These are phyloP conservation scores for Glomus cerebriforme DNA, from an alignment of 192 early-diverging fungal genomes.

Conservation along the genomic window DNA sequence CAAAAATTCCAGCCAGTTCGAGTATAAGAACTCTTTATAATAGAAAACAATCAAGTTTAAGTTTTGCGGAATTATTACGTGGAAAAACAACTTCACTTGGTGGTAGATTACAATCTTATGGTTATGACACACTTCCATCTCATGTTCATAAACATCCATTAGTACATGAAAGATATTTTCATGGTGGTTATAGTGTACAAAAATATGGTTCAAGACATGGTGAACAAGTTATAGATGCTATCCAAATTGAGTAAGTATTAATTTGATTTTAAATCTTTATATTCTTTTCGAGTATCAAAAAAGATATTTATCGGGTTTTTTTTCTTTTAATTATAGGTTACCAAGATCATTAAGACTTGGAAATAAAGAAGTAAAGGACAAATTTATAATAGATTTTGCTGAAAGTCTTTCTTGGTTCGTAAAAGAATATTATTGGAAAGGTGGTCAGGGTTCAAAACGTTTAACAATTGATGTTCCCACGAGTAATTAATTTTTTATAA, in stretches of 20 bases:
- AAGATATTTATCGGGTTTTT: too few relatives aligned
- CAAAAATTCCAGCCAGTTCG: too few relatives aligned
- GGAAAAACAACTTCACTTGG: not conserved
- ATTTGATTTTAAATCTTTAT: too few relatives aligned
- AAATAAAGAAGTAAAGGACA: too few relatives aligned
- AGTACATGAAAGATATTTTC: not conserved
- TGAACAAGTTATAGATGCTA: conserved; percentile 4
- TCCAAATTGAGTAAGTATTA: not conserved
- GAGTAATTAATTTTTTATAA: too few relatives aligned
- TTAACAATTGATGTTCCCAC: too few relatives aligned
- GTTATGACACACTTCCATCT: conserved; percentile 12
- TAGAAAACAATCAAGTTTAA: not conserved
- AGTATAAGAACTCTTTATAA: too few relatives aligned
- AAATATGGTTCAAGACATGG: conserved; percentile 3
- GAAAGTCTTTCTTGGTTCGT: not conserved
- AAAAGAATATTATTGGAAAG: conserved; percentile 9
- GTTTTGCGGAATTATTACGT: not conserved
- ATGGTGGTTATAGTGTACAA: conserved; percentile 9
- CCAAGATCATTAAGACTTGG: too few relatives aligned
- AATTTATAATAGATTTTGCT: not conserved
- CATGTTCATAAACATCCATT: conserved; percentile 11
- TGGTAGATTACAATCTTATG: conserved; percentile 19
- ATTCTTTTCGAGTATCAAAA: too few relatives aligned
- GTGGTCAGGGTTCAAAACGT: too few relatives aligned
- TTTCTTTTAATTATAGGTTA: too few relatives aligned